Percentiles rank a stretch among this genome's conserved stretches.
Evolutionary conservation across 352 stramenopile genomes (phyloP).

Genomic region (Elongisporangium anandrum): DNA sequence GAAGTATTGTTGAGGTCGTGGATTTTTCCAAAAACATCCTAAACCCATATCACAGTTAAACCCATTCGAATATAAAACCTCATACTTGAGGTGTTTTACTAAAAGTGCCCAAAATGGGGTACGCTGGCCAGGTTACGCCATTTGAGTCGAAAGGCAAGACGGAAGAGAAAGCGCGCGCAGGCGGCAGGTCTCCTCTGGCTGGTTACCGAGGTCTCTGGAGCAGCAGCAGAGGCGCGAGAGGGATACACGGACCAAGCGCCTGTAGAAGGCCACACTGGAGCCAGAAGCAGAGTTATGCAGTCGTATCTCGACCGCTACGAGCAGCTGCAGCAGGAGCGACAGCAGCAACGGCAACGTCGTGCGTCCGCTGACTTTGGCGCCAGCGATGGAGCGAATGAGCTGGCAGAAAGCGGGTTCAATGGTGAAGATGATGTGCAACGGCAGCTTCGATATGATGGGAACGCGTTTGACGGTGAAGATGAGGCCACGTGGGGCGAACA

Average conservation of each 20-base stretch:
- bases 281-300: slow-evolving; percentile 13
- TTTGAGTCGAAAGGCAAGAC: neutral
- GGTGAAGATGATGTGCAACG: neutral
- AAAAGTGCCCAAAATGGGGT: neutral
- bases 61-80: neutral
- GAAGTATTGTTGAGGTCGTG: neutral
- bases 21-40: neutral
- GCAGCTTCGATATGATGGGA: neutral
- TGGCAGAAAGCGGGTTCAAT: neutral
- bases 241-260: neutral
- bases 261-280: neutral
- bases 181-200: neutral
- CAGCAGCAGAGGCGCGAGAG: neutral
- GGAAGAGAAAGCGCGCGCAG: neutral
- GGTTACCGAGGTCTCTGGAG: neutral
- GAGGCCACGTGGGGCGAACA: neutral
- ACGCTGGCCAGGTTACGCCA: neutral
- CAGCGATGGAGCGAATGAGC: slow-evolving; percentile 3
- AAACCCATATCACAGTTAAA: neutral
- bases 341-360: slow-evolving; percentile 14
- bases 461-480: neutral
- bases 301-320: slow-evolving; percentile 51
- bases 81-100: neutral
- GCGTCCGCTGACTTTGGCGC: slow-evolving; percentile 9
- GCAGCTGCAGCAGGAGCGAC: slow-evolving; percentile 39